phyloP scores from a whole-genome alignment of 192 early-diverging fungal species.

The Lunasporangiospora selenospora region DNA sequence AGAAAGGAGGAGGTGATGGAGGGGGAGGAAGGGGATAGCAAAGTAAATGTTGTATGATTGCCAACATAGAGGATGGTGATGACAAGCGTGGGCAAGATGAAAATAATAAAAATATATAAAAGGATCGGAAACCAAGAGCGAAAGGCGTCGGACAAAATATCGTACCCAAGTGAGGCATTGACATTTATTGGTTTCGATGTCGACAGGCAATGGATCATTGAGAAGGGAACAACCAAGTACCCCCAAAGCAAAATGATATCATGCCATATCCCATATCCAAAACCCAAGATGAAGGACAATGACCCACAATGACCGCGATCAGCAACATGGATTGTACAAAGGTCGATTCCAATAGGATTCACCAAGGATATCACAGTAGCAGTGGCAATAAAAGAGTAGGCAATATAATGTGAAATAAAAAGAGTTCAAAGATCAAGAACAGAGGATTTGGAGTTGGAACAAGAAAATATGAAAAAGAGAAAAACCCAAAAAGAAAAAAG shows the following conservation, averaged over 20 bases:
- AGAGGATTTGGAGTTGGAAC: too few relatives aligned
- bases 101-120: not conserved
- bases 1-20: not conserved
- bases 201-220: too few relatives aligned
- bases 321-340: not conserved
- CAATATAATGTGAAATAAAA: not conserved
- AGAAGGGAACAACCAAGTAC: too few relatives aligned
- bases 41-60: not conserved
- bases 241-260: not conserved
- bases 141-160: constrained; percentile 13
- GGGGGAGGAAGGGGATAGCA: not conserved
- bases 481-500: not conserved
- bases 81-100: not conserved
- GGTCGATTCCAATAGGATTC: too few relatives aligned
- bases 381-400: constrained; percentile 5
- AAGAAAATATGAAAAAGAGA: not conserved
- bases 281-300: not conserved
- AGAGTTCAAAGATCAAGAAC: not conserved
- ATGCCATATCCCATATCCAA: not conserved
- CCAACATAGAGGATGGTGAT: not conserved
- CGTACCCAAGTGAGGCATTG: constrained; percentile 2
- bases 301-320: not conserved
- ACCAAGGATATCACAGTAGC: too few relatives aligned
- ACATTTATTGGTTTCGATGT: constrained; percentile 19
- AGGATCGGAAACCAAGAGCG: not conserved